Evolutionary conservation across 352 stramenopile species (phyloP).

Genomic region (Globisporangium perplexum): DNA sequence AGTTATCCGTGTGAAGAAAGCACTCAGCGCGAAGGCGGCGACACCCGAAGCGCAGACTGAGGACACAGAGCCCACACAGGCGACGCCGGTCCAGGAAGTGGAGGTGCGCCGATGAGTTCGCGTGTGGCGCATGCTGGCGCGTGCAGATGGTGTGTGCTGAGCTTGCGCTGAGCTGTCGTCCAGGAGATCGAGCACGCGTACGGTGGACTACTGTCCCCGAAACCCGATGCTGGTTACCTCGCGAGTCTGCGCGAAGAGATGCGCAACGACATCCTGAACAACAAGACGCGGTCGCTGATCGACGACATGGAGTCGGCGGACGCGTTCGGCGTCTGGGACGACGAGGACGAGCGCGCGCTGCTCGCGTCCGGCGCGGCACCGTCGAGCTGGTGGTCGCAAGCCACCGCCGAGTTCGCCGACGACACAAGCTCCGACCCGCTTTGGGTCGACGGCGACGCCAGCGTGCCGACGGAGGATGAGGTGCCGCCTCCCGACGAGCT

Average conservation of each 20-base stretch:
- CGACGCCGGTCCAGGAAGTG: slow-evolving; percentile 22
- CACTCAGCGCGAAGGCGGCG: slow-evolving; percentile 14
- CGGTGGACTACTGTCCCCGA: slow-evolving; percentile 40
- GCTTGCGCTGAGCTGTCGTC: not conserved
- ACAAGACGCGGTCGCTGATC: slow-evolving; percentile 42
- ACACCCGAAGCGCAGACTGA: not conserved
- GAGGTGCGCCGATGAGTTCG: slow-evolving; percentile 23
- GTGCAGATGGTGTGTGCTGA: not conserved
- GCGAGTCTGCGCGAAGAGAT: slow-evolving; percentile 49
- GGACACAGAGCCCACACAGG: slow-evolving; percentile 11
- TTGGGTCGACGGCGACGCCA: slow-evolving; percentile 9
- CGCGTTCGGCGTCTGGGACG: slow-evolving; percentile 23
- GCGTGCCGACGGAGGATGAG: slow-evolving; percentile 11
- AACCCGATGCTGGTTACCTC: slow-evolving; percentile 29
- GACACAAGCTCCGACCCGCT: slow-evolving; percentile 10
- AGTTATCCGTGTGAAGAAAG: slow-evolving; percentile 17
- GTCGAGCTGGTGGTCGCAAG: slow-evolving; percentile 47
- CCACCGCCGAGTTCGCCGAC: slow-evolving; percentile 13
- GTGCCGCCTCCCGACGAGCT: slow-evolving; percentile 40
- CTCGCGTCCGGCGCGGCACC: slow-evolving; percentile 29
- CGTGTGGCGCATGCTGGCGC: not conserved
- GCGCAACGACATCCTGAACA: slow-evolving; percentile 35
- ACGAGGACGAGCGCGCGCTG: slow-evolving; percentile 32
- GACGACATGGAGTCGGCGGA: slow-evolving; percentile 32
- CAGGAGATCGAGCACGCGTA: slow-evolving; percentile 75